A percentile compares a stretch with the other conserved stretches of the same genome.
Conservation (phyloP, 2,329 filamentous ascomycete species). For the Xylariaceae sp. region DNA sequence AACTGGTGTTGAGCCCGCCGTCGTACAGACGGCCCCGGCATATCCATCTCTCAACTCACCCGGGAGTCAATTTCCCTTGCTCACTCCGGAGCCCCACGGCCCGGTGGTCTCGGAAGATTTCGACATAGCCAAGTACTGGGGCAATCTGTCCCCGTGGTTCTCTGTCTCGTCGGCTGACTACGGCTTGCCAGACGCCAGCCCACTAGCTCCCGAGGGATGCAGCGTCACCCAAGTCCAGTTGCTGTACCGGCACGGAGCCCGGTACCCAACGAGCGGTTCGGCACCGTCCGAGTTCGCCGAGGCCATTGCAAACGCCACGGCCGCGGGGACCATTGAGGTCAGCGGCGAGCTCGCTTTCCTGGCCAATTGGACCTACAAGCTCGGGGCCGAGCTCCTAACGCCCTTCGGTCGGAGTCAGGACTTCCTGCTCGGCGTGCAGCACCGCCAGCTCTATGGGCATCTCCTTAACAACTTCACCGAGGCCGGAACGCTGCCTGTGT, state of each 20-base stretch:
- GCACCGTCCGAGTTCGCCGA: slow-evolving; percentile 29
- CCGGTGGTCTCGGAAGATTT: slow-evolving; percentile 21
- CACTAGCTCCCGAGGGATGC: slow-evolving; percentile 29
- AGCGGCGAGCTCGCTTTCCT: slow-evolving; percentile 28
- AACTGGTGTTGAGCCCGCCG: slow-evolving; percentile 29
- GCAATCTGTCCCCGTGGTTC: slow-evolving; percentile 33
- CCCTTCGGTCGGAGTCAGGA: slow-evolving; percentile 39
- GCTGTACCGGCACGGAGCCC: slow-evolving; percentile 31
- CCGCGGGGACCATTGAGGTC: slow-evolving; percentile 31
- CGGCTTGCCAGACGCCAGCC: slow-evolving; percentile 28
- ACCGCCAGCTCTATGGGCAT: slow-evolving; percentile 40
- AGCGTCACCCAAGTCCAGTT: slow-evolving; percentile 31
- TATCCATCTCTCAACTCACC: slow-evolving; percentile 28
- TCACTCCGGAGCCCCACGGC: slow-evolving; percentile 25
- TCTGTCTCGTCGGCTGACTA: slow-evolving; percentile 32
- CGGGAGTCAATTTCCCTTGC: slow-evolving; percentile 30
- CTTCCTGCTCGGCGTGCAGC: slow-evolving; percentile 37
- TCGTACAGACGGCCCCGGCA: slow-evolving; percentile 25
- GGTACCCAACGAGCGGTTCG: slow-evolving; percentile 30
- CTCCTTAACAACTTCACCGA: slow-evolving; percentile 41
- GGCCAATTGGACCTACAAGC: slow-evolving; percentile 33
- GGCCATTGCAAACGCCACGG: slow-evolving; percentile 33
- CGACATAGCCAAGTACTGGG: slow-evolving; percentile 32
- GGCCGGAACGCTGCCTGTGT: slow-evolving; percentile 36
- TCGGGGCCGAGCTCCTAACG: slow-evolving; percentile 34